Percentiles rank a stretch among this genome's conserved stretches.
Evolutionary conservation across 768 basidiomycete genomes (phyloP).

Genomic region (Lentinula aciculospora): DNA sequence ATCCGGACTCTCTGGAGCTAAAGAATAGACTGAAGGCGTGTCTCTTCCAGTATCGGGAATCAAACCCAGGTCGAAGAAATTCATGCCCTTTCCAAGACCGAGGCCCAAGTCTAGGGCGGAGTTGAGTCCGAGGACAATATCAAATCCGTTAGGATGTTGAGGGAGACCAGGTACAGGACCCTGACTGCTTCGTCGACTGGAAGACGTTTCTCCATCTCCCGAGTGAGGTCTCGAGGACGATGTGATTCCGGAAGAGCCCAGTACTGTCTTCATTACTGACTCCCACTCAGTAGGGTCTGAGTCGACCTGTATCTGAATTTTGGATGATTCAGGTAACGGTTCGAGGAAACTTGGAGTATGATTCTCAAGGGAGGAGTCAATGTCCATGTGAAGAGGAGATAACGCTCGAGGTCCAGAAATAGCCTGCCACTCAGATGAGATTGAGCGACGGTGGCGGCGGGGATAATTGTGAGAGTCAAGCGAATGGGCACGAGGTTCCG

Average conservation of each 20-base stretch:
- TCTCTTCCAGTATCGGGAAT: conserved; percentile 3
- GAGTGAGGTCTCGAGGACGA: not conserved
- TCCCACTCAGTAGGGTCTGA: conserved; percentile 5
- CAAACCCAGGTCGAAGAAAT: conserved; percentile 3
- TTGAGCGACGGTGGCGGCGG: not conserved
- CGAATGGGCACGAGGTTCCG: conserved; percentile 9
- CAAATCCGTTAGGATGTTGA: conserved; percentile 2
- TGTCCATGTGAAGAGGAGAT: conserved; percentile 5
- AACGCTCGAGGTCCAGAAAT: not conserved
- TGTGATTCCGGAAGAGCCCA: not conserved
- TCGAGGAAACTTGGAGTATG: not conserved
- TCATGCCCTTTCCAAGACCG: conserved; percentile 1
- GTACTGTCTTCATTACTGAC: conserved; percentile 3
- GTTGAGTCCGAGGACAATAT: conserved; percentile 4
- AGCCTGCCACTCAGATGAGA: not conserved
- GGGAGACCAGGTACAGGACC: conserved; percentile 5
- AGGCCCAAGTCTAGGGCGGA: conserved; percentile 5
- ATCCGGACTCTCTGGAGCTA: conserved; percentile 1
- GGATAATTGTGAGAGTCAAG: conserved; percentile 1
- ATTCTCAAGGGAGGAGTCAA: not conserved
- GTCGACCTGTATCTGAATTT: conserved; percentile 5
- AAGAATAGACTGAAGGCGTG: conserved; percentile 8
- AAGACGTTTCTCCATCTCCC: not conserved
- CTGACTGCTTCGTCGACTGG: not conserved
- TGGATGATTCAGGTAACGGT: conserved; percentile 1